Evolutionary conservation across 2,329 filamentous ascomycete species (phyloP), one percentile per base, ranked within the genome.

Genomic region (Fusarium musae): DNA sequence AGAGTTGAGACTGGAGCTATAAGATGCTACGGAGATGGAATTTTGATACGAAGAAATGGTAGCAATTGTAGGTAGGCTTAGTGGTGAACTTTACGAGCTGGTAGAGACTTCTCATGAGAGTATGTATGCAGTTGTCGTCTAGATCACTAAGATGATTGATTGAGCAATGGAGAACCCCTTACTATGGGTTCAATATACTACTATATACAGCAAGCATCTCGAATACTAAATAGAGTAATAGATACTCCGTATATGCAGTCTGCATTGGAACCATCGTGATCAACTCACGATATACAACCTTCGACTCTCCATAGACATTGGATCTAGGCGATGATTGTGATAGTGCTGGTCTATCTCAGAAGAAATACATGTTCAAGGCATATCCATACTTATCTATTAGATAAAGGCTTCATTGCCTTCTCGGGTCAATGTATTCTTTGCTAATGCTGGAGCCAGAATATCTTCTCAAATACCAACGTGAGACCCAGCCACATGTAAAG

Each of bases 401-500:
- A 19, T 2, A 42, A 19, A 15, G 9, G 12, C 11, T 26, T 34
- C 17, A 8, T 15, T 26, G 13, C 6, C n/a, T 21, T 13, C 21
- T 36, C 16, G 12, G 11, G 10, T 19, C 21, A 32, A 30, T 17
- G 7, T 17, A 9, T 23, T n/a, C 16, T 32, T 52, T 7, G 30
- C 36, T 32, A 16, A 19, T 19, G 15, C 37, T 23, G 11, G 2
- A 23, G 23, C 11, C 16, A 10, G 2, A 32, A 23, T 6, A 44
- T 16, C 28, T 15, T 44, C 11, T 23, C 52, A 15, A 34, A 26
- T 17, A 19, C 17, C 32, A 11, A 19, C 36, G 19, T 26, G 19
- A 34, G 13, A 17, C 10, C 17, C 53, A 67, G 56, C 60, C 71
- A 66, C 59, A 44, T 50, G 17, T 15, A 36, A 60, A 64, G 71